Evolutionary conservation across 192 early-diverging fungal genomes (phyloP).

Genomic region (Backusella liffmaniae): DNA sequence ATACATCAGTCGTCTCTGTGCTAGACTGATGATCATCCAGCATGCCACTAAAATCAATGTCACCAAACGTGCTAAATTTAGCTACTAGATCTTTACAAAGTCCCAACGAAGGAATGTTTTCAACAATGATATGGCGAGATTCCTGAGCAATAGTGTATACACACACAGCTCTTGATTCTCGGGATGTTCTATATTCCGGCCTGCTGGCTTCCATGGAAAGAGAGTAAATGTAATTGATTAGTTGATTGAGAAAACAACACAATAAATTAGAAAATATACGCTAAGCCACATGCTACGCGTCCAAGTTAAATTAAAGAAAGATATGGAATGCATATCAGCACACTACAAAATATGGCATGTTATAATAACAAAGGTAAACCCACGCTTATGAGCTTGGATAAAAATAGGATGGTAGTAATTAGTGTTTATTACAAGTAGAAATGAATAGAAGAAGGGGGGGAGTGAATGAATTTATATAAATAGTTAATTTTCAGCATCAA

Average conservation of each 20-base stretch:
- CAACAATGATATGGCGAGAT: conserved; percentile 32
- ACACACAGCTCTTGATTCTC: conserved; percentile 14
- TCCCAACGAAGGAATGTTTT: conserved; percentile 29
- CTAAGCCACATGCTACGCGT: neutral
- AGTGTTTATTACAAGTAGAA: neutral
- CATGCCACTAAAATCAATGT: conserved; percentile 7
- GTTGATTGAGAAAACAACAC: neutral
- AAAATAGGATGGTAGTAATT: no score
- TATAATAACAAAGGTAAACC: no score
- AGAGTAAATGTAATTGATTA: neutral
- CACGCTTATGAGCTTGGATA: no score
- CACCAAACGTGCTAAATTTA: conserved; percentile 14
- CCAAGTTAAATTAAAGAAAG: no score
- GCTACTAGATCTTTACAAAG: conserved; percentile 18
- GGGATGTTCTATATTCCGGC: conserved; percentile 24
- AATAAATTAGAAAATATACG: neutral
- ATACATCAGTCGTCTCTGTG: conserved; percentile 33
- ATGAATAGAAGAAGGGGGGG: no score
- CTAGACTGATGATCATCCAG: conserved; percentile 25
- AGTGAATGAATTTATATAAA: neutral
- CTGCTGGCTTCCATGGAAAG: neutral
- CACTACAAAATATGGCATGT: no score
- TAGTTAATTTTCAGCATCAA: conserved; percentile 2
- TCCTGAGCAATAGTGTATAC: conserved; percentile 38
- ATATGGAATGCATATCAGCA: no score